phyloP scores from a whole-genome alignment of 257 asterid species.

The Galeopsis tetrahit region DNA sequence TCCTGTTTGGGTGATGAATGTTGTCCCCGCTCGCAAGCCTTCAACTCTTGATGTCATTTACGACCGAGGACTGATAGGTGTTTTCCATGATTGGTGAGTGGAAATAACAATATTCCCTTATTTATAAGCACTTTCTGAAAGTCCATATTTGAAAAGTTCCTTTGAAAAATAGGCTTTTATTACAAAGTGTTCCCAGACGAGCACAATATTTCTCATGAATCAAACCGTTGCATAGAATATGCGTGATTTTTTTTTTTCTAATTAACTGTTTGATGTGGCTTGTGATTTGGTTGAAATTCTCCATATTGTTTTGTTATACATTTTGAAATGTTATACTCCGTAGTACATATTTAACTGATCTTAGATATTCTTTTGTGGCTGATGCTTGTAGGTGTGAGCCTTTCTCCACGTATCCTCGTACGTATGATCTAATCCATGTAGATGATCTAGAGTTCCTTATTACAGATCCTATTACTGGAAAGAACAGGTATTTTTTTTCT shows the following conservation, averaged over 20 bases:
- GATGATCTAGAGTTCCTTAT: conserved; percentile 75
- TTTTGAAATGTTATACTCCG: conserved; percentile 2
- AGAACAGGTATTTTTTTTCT: conserved; percentile 59
- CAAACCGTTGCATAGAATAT: neutral
- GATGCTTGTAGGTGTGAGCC: conserved; percentile 91
- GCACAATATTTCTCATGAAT: neutral
- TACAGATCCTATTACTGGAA: conserved; percentile 67
- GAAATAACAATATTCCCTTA: neutral
- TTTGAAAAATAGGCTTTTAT: neutral
- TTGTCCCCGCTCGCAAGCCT: conserved; percentile 76
- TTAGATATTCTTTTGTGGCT: conserved; percentile 28
- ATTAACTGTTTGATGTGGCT: neutral
- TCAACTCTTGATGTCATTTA: conserved; percentile 83
- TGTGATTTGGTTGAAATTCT: conserved; percentile 1
- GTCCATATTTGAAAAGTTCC: neutral
- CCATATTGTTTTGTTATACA: conserved; percentile 3
- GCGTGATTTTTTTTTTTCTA: neutral
- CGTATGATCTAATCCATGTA: conserved; percentile 92
- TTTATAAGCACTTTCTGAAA: neutral
- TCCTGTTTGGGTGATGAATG: conserved; percentile 99
- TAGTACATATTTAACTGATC: conserved; percentile 19
- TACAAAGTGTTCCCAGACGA: neutral
- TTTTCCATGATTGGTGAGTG: conserved; percentile 93
- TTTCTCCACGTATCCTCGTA: conserved; percentile 96
- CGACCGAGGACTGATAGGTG: conserved; percentile 93